phyloP scores from a whole-genome alignment of 2,329 filamentous ascomycete genomes.

The Aspergillus neotritici region DNA sequence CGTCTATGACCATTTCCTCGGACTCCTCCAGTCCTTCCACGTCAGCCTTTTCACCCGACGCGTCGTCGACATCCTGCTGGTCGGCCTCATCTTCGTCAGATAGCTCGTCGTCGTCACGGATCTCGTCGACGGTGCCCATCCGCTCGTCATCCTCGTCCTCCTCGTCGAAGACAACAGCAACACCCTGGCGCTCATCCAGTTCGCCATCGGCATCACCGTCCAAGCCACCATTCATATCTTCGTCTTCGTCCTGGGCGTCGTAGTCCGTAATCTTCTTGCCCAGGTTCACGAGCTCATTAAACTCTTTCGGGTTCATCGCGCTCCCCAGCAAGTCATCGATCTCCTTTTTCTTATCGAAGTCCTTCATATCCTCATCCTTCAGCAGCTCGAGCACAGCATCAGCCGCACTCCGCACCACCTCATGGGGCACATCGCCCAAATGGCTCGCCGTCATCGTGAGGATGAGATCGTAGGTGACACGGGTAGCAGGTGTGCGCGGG shows the following conservation, averaged over 20 bases:
- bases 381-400: conserved; percentile 86
- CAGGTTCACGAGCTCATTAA: conserved; percentile 92
- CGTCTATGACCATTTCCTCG: conserved; percentile 80
- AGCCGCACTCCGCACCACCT: conserved; percentile 86
- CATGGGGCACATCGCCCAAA: conserved; percentile 87
- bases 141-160: conserved; percentile 82
- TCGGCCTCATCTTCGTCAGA: conserved; percentile 73
- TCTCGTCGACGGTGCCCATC: conserved; percentile 71
- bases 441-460: conserved; percentile 82
- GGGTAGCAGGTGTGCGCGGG: conserved; percentile 82
- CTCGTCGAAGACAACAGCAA: conserved; percentile 94
- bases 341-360: conserved; percentile 97
- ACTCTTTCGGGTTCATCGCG: conserved; percentile 77
- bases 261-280: conserved; percentile 99
- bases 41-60: conserved; percentile 28
- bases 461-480: conserved; percentile 90
- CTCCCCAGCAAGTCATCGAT: conserved; percentile 88
- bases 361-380: conserved; percentile 93
- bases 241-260: conserved; percentile 91
- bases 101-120: conserved; percentile 72
- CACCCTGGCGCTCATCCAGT: conserved; percentile 89
- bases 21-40: conserved; percentile 45
- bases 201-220: conserved; percentile 64
- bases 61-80: conserved; percentile 53
- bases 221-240: conserved; percentile 69